Evolutionary conservation across 2,329 filamentous ascomycete species (phyloP), one percentile per base, ranked within the genome.

Genomic region (Pyricularia pennisetigena): DNA sequence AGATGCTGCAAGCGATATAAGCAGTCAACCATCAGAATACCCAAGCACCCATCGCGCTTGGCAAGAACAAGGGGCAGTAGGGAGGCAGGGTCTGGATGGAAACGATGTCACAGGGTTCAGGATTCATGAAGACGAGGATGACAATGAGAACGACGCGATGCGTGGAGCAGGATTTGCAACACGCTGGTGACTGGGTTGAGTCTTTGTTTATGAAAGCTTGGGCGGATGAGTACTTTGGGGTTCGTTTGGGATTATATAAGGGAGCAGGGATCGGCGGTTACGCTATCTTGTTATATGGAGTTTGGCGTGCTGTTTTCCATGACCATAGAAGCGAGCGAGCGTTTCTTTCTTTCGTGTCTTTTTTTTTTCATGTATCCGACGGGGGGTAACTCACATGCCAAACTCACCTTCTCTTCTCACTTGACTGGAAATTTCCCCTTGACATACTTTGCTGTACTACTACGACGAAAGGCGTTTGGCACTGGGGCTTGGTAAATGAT

Each of bases 21-120:
- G 84, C 72, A 84, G 83, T 74, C 79, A 81, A 71, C 85, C 85
- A 1, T 85, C 82, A 23, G 85, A 87, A 72, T 87, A 87, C 71
- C 82, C 84, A 6, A 85, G 81, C 73, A 85, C 81, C 14, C 82
- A 83, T 70, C 78, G 75, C 20, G 77, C 78, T 9, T 83, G 79
- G 79, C 71, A 72, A 28, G 63, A 72, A 12, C 76, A 76, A 9
- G 41, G 32, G 6, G 57, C 57, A 9, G 28, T 20, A 6, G 26
- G 29, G 9, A 29, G 41, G 4, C 9, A 65, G 35, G 24, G 35
- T 32, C 20, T 20, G 24, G 23, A 49, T 63, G 29, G 66, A 30
- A 65, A 71, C 35, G 62, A 68, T 9, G 66, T 24, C 14, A 68
- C 68, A 12, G 70, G 69, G 9, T 72, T 72, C 28, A 68, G 63